These are phyloP conservation scores for Chenopodium quinoa DNA, from an alignment of 148 eudicot species.

Conservation along the genomic window DNA sequence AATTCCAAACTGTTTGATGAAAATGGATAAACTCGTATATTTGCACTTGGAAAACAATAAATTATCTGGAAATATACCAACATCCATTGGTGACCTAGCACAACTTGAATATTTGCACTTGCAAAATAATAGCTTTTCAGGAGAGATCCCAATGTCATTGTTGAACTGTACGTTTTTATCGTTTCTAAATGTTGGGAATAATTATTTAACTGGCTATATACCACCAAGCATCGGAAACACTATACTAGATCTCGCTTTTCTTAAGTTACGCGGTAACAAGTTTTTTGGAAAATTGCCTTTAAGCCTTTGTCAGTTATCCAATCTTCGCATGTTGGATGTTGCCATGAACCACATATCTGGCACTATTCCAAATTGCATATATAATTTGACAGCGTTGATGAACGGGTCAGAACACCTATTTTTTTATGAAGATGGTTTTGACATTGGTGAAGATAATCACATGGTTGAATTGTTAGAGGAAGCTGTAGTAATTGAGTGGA, in stretches of 20 bases:
- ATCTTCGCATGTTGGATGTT: constrained; percentile 22
- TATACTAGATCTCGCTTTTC: background rate
- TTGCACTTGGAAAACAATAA: constrained; percentile 19
- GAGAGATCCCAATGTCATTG: constrained; percentile 3
- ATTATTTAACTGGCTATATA: constrained; percentile 15
- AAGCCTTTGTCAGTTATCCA: constrained; percentile 12
- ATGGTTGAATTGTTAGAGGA: background rate
- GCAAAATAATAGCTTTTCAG: constrained; percentile 21
- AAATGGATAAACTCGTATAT: background rate
- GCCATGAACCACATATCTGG: constrained; percentile 17
- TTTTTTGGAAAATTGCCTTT: constrained; percentile 3
- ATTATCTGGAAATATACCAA: constrained; percentile 11
- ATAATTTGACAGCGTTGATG: constrained; percentile 8
- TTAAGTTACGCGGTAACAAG: constrained; percentile 14
- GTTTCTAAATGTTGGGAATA: background rate
- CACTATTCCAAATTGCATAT: constrained; percentile 15
- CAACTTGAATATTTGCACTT: constrained; percentile 8
- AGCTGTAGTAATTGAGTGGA: constrained; percentile 8
- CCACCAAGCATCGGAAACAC: constrained; percentile 10
- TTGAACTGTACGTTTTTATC: constrained; percentile 3
- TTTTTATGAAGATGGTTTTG: no score
- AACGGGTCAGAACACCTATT: no score
- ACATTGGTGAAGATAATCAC: no score
- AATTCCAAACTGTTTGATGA: constrained; percentile 19
- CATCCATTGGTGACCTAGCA: constrained; percentile 11